A percentile compares a stretch with the other conserved stretches of the same genome.
phyloP scores from a whole-genome alignment of 257 asterid genomes.

The Mitragyna speciosa region DNA sequence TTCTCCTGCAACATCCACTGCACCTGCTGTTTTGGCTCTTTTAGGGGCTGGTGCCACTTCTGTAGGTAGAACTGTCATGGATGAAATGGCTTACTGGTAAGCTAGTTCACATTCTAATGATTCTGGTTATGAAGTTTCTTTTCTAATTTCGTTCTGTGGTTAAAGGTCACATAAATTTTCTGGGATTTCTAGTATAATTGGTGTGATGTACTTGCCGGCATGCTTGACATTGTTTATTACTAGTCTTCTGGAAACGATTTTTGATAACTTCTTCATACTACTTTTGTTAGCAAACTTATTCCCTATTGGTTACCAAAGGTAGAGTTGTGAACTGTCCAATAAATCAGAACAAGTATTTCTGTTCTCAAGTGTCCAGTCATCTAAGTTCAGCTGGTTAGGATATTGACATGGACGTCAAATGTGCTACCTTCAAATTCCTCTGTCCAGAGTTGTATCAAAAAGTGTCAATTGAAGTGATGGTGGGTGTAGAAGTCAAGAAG shows the following conservation, averaged over 20 bases:
- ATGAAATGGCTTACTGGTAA: constrained; percentile 98
- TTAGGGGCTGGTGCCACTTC: constrained; percentile 77
- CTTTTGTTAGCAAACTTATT: not conserved
- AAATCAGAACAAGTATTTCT: no score
- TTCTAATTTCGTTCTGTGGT: not conserved
- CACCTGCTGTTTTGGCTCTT: constrained; percentile 58
- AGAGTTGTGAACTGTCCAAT: not conserved
- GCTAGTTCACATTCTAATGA: not conserved
- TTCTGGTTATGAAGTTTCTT: not conserved
- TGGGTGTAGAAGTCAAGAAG: not conserved
- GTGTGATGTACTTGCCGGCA: not conserved
- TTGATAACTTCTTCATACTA: not conserved
- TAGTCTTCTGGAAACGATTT: no score
- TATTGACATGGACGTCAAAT: no score
- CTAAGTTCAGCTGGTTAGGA: no score
- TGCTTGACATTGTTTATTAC: not conserved
- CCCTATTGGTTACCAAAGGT: not conserved
- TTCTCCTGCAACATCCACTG: constrained; percentile 61
- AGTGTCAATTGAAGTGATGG: not conserved
- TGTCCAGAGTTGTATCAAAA: no score
- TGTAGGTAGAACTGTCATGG: constrained; percentile 83
- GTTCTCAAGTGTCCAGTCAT: no score
- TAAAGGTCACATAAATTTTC: not conserved
- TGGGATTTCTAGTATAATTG: not conserved
- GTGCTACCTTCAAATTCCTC: no score